Evolutionary conservation across 169 alveolate genomes (phyloP).

Genomic region (Plasmodium malariae): DNA sequence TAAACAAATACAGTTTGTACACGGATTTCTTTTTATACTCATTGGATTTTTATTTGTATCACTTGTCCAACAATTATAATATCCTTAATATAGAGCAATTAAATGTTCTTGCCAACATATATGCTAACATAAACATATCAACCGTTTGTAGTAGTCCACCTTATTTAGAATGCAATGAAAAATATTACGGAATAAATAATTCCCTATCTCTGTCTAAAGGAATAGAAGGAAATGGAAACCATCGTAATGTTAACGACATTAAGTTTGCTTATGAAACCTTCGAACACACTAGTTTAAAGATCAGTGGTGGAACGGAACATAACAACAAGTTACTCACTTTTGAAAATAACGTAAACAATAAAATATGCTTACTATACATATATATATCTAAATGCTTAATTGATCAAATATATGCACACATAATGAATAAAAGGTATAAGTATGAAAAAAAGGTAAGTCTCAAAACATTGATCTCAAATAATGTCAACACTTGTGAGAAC

Average conservation of each 20-base stretch:
- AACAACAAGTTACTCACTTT: neutral
- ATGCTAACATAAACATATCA: constrained; percentile 58
- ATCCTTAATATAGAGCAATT: constrained; percentile 35
- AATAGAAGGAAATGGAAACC: too few relatives aligned
- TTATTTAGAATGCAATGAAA: too few relatives aligned
- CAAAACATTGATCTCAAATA: neutral
- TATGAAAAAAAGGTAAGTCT: neutral
- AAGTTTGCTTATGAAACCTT: too few relatives aligned
- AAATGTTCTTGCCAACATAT: constrained; percentile 29
- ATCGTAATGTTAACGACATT: too few relatives aligned
- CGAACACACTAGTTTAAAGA: too few relatives aligned
- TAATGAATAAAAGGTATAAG: neutral
- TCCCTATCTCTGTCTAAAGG: too few relatives aligned
- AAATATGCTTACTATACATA: constrained; percentile 50
- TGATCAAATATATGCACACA: constrained; percentile 36
- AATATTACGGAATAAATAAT: too few relatives aligned
- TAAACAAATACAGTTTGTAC: constrained; percentile 16
- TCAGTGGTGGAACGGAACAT: neutral
- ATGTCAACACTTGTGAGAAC: constrained; percentile 30
- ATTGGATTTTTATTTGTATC: constrained; percentile 57
- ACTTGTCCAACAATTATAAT: constrained; percentile 30
- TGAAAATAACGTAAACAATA: constrained; percentile 20
- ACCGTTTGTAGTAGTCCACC: too few relatives aligned
- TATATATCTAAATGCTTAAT: constrained; percentile 45
- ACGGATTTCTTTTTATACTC: constrained; percentile 66